Conservation (phyloP, 805 yeast genomes). For the Candida andamanensis region DNA sequence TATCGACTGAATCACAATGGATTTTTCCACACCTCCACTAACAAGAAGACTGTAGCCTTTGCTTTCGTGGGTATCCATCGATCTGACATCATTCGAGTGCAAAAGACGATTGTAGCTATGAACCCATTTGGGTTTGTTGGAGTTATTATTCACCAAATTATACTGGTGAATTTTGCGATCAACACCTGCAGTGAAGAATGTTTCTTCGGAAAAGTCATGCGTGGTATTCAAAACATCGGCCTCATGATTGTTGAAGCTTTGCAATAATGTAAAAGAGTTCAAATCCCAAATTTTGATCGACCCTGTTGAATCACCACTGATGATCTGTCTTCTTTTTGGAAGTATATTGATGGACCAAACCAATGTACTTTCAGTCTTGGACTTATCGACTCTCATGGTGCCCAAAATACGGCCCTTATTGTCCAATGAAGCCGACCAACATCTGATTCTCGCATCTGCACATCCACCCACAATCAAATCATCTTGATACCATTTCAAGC, state of each 20-base stretch:
- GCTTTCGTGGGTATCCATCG: constrained; percentile 67
- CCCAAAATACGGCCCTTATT: constrained; percentile 65
- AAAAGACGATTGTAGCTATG: constrained; percentile 69
- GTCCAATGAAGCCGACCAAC: constrained; percentile 57
- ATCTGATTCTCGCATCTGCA: constrained; percentile 86
- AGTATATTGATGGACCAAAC: constrained; percentile 82
- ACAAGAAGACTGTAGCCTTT: constrained; percentile 63
- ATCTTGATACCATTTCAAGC: constrained; percentile 69
- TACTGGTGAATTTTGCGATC: constrained; percentile 86
- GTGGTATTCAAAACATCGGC: constrained; percentile 83
- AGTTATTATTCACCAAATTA: constrained; percentile 34
- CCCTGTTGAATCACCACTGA: constrained; percentile 97
- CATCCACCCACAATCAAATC: constrained; percentile 83
- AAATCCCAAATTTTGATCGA: constrained; percentile 90
- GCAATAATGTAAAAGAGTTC: constrained; percentile 67
- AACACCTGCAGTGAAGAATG: constrained; percentile 83
- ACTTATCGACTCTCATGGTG: constrained; percentile 88
- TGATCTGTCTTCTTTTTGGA: constrained; percentile 63
- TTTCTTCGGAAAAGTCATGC: constrained; percentile 53
- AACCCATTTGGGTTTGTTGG: constrained; percentile 57
- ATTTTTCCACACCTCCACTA: constrained; percentile 80
- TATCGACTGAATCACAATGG: constrained; percentile 60
- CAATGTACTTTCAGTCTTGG: constrained; percentile 77
- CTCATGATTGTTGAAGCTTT: constrained; percentile 78
- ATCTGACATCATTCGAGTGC: constrained; percentile 82